Conservation (phyloP, 345 rosid species). For the Camelina hispida region DNA sequence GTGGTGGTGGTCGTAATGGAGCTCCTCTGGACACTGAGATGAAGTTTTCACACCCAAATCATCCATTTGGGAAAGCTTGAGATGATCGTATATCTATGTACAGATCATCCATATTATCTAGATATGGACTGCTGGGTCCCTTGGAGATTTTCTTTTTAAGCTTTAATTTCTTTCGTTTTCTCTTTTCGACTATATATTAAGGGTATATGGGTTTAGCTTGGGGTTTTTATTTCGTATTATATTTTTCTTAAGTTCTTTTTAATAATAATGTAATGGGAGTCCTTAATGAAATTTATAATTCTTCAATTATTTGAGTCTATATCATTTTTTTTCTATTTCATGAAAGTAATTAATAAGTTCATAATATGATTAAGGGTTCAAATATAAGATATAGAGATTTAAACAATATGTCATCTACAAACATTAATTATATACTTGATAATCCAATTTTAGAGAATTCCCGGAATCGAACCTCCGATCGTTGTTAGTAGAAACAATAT, state of each 20-base stretch:
- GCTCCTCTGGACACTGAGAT: constrained; percentile 32
- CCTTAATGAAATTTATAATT: neutral
- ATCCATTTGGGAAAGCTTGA: constrained; percentile 44
- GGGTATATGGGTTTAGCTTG: constrained; percentile 9
- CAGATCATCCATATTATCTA: neutral
- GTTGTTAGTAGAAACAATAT: neutral
- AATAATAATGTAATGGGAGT: neutral
- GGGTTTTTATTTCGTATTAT: neutral
- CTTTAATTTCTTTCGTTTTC: constrained; percentile 27
- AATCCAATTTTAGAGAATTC: neutral
- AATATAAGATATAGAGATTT: neutral
- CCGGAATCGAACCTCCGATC: neutral
- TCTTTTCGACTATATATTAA: constrained; percentile 1
- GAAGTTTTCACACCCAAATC: constrained; percentile 38
- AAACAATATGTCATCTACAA: neutral
- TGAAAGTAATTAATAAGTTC: neutral
- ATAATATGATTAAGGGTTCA: too few relatives aligned
- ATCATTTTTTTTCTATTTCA: neutral
- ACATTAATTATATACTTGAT: neutral
- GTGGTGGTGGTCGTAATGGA: constrained; percentile 37
- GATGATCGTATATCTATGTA: constrained; percentile 2
- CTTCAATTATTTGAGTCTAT: constrained; percentile 12
- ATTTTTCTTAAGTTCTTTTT: neutral
- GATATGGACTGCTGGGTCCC: neutral
- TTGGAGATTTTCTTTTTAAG: constrained; percentile 24